Evolutionary conservation across 257 asterid species (phyloP), one percentile per base, ranked within the genome.

Genomic region (Nemophila menziesii): DNA sequence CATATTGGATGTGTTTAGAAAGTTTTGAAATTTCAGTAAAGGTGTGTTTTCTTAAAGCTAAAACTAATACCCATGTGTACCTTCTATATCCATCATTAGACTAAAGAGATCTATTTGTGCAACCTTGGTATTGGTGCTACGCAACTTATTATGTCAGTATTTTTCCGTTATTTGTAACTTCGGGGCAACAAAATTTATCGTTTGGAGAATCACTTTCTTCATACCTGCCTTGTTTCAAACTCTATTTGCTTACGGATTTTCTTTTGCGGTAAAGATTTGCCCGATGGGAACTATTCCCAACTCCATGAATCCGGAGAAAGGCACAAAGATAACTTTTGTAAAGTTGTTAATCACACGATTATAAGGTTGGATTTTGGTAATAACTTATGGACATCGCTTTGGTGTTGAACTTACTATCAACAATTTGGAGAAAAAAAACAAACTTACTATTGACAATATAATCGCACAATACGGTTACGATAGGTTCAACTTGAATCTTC

Each of bases 111-210:
- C n/a, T n/a, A n/a, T n/a, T n/a, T n/a, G n/a, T n/a, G 97, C 0
- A 89, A 89, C 36, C 90, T 84, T 10, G 97, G 97, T 19, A 93
- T 93, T 18, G 92, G 97, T 0, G 93, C 92, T 0, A 71, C 93
- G 0, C 97, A 86, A 65, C 73, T 86, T 5, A 79, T 87, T 50
- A 87, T 87, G 97, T 95, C 95, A 0, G 65, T 77, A 0, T 80
- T 83, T 66, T 45, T 58, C 57, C 5, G 42, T 80, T 23, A 72
- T 82, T 9, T 64, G 40, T 0, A 38, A 56, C 8, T 56, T 70
- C 10, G 92, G 95, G 3, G 70, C 84, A 1, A 45, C 60, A 1
- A 53, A 51, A 1, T 87, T 83, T 48, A 83, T 74, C 0, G 92
- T 93, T 1, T 87, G 97, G 97, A 65, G 97, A 36, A 66, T 80